These are phyloP conservation scores for Cyberlindnera maclurae DNA, from an alignment of 805 yeast species.

Conservation along the genomic window DNA sequence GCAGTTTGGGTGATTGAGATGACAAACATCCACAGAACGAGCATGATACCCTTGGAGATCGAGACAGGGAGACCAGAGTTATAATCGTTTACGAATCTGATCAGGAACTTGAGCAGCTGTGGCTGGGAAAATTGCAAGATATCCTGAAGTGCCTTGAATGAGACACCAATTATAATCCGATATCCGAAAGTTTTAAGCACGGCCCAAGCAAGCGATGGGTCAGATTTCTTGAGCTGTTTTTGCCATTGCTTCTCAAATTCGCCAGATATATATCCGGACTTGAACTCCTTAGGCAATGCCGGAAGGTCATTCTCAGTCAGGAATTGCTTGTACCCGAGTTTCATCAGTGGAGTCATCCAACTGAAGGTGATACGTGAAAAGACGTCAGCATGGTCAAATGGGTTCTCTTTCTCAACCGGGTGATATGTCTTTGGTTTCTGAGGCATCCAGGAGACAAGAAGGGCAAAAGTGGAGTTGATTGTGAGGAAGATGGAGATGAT, in stretches of 20 bases:
- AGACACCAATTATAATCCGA: constrained; percentile 60
- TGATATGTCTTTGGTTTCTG: constrained; percentile 34
- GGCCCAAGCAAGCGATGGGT: constrained; percentile 52
- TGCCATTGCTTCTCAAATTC: constrained; percentile 58
- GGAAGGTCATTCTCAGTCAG: constrained; percentile 68
- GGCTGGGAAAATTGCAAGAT: constrained; percentile 79
- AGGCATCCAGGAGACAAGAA: constrained; percentile 33
- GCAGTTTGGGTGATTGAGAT: constrained; percentile 75
- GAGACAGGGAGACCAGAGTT: constrained; percentile 39
- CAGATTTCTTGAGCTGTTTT: constrained; percentile 42
- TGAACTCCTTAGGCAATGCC: constrained; percentile 61
- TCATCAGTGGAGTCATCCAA: constrained; percentile 91
- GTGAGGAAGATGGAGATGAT: constrained; percentile 28
- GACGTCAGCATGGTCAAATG: constrained; percentile 45
- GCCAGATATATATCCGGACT: constrained; percentile 44
- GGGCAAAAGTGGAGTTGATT: constrained; percentile 25
- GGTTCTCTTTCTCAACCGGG: constrained; percentile 27
- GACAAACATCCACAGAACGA: constrained; percentile 67
- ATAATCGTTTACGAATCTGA: constrained; percentile 47
- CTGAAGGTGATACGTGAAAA: constrained; percentile 74
- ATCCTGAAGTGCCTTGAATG: constrained; percentile 74
- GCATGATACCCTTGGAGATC: constrained; percentile 65
- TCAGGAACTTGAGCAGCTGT: constrained; percentile 62
- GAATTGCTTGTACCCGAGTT: constrained; percentile 57
- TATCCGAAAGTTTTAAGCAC: constrained; percentile 64